Conservation (phyloP, 345 rosid genomes). For the Hypericum androsaemum region DNA sequence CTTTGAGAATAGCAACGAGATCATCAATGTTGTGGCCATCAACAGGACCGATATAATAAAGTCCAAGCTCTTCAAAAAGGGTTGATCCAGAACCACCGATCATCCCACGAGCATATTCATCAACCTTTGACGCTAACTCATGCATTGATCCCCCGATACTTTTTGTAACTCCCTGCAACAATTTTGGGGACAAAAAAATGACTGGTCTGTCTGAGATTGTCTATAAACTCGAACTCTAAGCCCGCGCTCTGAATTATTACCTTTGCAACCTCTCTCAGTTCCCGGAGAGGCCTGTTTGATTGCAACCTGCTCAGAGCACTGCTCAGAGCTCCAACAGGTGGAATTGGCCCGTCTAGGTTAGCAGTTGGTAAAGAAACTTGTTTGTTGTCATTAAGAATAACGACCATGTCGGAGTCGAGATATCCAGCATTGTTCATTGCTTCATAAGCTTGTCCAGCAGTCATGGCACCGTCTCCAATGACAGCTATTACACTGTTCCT, state of each 20-base stretch:
- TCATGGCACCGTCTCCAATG: slow-evolving; percentile 98
- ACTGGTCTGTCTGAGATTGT: slow-evolving; percentile 6
- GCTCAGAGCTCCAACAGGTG: slow-evolving; percentile 98
- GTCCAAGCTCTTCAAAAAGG: slow-evolving; percentile 90
- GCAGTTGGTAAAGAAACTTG: slow-evolving; percentile 98
- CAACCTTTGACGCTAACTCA: slow-evolving; percentile 88
- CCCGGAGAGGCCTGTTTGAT: slow-evolving; percentile 87
- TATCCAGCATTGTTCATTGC: slow-evolving; percentile 99
- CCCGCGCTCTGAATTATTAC: slow-evolving; percentile 23
- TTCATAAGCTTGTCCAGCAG: slow-evolving; percentile 99
- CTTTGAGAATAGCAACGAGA: slow-evolving; percentile 69
- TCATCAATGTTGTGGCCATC: slow-evolving; percentile 95
- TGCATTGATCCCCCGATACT: slow-evolving; percentile 91
- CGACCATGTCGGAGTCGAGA: slow-evolving; percentile 91
- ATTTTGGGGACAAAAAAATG: slow-evolving; percentile 6
- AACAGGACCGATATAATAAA: slow-evolving; percentile 94
- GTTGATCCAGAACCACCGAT: slow-evolving; percentile 95
- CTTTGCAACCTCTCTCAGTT: slow-evolving; percentile 96
- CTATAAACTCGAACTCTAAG: neutral
- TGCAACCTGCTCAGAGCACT: slow-evolving; percentile 92
- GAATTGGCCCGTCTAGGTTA: slow-evolving; percentile 77
- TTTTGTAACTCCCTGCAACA: slow-evolving; percentile 81
- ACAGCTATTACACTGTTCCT: slow-evolving; percentile 67
- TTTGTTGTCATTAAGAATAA: slow-evolving; percentile 93
- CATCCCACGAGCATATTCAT: slow-evolving; percentile 97